Evolutionary conservation across 2,329 filamentous ascomycete species (phyloP).

Genomic region (Aspergillus ochraceoroseus): DNA sequence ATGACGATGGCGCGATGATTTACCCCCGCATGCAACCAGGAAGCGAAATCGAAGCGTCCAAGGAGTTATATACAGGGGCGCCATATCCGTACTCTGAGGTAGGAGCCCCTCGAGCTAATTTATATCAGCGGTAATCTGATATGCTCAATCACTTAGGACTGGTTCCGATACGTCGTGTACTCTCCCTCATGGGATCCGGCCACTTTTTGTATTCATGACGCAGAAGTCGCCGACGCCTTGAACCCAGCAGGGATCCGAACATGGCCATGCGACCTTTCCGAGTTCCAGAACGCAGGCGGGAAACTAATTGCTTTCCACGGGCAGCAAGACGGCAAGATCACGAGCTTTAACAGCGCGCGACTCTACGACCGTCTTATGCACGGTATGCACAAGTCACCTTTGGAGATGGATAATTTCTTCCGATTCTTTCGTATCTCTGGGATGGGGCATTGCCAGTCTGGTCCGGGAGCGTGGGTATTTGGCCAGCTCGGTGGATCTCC

Average conservation of each 20-base stretch:
- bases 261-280: slow-evolving; percentile 36
- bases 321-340: slow-evolving; percentile 14
- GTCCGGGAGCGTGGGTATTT: slow-evolving; percentile 8
- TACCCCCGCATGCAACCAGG: slow-evolving; percentile 19
- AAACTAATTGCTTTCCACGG: slow-evolving; percentile 38
- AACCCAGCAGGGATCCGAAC: slow-evolving; percentile 32
- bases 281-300: slow-evolving; percentile 39
- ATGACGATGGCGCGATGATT: slow-evolving; percentile 18
- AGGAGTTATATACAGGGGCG: slow-evolving; percentile 11
- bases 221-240: slow-evolving; percentile 11
- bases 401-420: slow-evolving; percentile 9
- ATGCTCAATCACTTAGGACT: slow-evolving; percentile 10
- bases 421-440: slow-evolving; percentile 12
- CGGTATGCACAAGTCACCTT: slow-evolving; percentile 1
- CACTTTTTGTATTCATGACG: slow-evolving; percentile 13
- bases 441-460: slow-evolving; percentile 10
- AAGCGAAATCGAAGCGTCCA: slow-evolving; percentile 8
- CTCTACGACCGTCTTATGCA: slow-evolving; percentile 8
- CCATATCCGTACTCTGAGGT: slow-evolving; percentile 13
- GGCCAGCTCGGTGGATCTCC: slow-evolving; percentile 5
- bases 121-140: no score
- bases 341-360: slow-evolving; percentile 10
- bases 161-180: slow-evolving; percentile 25
- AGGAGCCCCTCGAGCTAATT: no score
- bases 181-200: slow-evolving; percentile 30